Conservation (phyloP, 1,284 basidiomycete genomes). For the Chondrostereum purpureum region DNA sequence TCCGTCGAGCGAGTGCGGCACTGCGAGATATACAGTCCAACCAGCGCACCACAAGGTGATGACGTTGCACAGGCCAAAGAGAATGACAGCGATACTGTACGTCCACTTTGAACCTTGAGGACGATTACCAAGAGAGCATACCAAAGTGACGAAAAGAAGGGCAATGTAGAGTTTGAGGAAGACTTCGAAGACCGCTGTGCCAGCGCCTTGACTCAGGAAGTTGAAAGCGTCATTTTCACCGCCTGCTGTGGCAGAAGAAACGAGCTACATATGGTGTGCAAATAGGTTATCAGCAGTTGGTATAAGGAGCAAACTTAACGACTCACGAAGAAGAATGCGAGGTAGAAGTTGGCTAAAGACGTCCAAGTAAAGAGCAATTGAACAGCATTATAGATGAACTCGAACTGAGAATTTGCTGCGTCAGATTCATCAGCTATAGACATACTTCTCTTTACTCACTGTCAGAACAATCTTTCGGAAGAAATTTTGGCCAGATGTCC, state of each 20-base stretch:
- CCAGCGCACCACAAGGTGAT: conserved; percentile 86
- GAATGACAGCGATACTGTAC: conserved; percentile 66
- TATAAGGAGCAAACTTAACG: neutral
- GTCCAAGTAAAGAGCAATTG: conserved; percentile 84
- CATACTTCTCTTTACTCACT: conserved; percentile 25
- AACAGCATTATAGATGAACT: conserved; percentile 78
- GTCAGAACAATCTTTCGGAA: conserved; percentile 80
- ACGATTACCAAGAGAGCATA: conserved; percentile 82
- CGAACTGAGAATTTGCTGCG: conserved; percentile 53
- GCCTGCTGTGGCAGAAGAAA: conserved; percentile 66
- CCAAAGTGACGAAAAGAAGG: conserved; percentile 66
- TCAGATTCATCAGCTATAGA: conserved; percentile 6
- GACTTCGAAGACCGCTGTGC: conserved; percentile 71
- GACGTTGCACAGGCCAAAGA: conserved; percentile 70
- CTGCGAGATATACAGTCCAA: conserved; percentile 80
- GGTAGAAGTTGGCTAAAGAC: conserved; percentile 74
- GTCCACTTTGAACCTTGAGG: conserved; percentile 85
- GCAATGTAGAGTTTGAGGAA: conserved; percentile 81
- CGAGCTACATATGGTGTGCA: conserved; percentile 46
- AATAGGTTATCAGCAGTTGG: too few relatives aligned
- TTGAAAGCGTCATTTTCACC: conserved; percentile 66
- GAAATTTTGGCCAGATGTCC: conserved; percentile 86
- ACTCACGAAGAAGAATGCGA: conserved; percentile 79
- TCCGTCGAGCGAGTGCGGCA: conserved; percentile 64
- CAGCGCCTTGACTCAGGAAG: conserved; percentile 66